Base-by-base conservation (phyloP, 768 basidiomycete species). In the Lepiota subincarnata region DNA sequence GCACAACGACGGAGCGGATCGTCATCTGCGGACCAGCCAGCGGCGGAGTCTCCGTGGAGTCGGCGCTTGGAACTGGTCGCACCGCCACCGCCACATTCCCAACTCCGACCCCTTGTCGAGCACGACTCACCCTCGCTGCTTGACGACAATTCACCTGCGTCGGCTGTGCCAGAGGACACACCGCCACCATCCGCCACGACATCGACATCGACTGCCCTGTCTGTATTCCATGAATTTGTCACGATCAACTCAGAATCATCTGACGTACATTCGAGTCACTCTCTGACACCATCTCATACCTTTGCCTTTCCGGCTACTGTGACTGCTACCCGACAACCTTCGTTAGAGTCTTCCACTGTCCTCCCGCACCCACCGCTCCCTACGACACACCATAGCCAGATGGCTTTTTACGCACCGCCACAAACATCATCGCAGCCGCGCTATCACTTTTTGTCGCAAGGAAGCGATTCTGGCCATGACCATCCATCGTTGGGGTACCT, bases 401-500 rank as follows among this genome's bases (percentile, higher is more conserved):
- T 35, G 22, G 39, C 26, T 28, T 18, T 20, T 50, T 28, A 43
- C 3, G 1, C 28, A 3, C 20, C 19, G 26, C 39, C 41, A 50
- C 10, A n/a, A 19, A 6, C 28, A 12, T 11, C 50, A 12, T 19
- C 18, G 4, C 41, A 26, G 19, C 37, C 10, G 2, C 44, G 31
- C 11, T 46, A 46, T 28, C 50, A 53, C 20, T 34, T 37, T 0
- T 26, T 46, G 6, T 53, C 50, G 0, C 18, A 35, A 8, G 59
- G 59, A 11, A 57, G 57, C 5, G 52, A 48, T 14, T 37, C 43
- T 2, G 65, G 60, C 22, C 56, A 60, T 2, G 73, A 74, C 18
- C 74, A 80, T 42, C 88, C 89, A 0, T 88, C 86, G 2, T 68
- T 92, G 12, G 89, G 89, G 0, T 79, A 80, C 48, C 76, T 92